phyloP scores from a whole-genome alignment of 768 basidiomycete species.

The Suillus variegatus region DNA sequence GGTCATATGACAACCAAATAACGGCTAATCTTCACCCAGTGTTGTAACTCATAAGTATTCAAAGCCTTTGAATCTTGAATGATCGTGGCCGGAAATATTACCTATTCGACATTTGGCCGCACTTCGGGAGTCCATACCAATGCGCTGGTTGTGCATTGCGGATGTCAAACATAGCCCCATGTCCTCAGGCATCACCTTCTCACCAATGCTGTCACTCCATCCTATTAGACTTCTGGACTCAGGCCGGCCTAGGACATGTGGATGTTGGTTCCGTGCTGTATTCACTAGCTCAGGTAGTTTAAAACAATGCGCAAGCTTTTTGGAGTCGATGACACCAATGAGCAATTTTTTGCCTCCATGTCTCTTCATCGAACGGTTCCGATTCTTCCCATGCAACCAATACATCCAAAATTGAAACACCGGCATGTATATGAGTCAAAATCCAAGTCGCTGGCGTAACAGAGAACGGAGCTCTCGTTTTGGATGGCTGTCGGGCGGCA shows the following conservation, averaged over 20 bases:
- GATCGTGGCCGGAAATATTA: neutral
- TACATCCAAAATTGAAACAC: too few species aligned
- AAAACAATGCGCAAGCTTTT: neutral
- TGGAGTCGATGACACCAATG: neutral
- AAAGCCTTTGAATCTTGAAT: neutral
- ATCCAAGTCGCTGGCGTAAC: too few species aligned
- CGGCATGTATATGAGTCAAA: too few species aligned
- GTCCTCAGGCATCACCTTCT: neutral
- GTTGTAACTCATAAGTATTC: neutral
- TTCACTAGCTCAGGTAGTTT: neutral
- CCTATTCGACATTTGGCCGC: neutral
- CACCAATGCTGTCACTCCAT: neutral
- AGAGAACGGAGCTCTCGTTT: too few species aligned
- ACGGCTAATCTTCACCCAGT: neutral
- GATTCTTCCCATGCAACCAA: too few species aligned
- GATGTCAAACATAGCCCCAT: neutral
- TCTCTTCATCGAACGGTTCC: too few species aligned
- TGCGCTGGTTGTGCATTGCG: neutral
- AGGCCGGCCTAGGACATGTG: neutral
- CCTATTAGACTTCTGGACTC: neutral
- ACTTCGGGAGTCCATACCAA: neutral
- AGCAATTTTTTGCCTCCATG: neutral
- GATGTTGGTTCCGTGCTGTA: neutral
- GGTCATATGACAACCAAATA: neutral
- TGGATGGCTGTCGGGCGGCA: too few species aligned